phyloP scores from a whole-genome alignment of 1,284 basidiomycete genomes.

The Exobasidium rhododendri region DNA sequence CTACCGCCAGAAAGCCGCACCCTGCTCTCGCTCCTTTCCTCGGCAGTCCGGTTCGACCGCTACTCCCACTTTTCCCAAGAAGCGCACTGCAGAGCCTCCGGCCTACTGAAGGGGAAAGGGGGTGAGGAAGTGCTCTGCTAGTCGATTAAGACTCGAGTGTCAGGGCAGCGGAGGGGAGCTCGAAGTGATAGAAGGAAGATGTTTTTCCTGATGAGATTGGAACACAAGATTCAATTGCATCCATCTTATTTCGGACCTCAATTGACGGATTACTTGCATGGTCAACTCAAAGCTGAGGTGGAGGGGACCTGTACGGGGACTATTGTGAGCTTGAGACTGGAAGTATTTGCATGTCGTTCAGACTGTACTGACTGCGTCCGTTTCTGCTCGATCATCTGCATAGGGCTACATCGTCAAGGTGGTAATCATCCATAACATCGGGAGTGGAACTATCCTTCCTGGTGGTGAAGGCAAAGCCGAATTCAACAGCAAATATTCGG shows the following conservation, averaged over 20 bases:
- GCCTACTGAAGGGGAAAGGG: too few species aligned
- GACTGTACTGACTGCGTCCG: too few species aligned
- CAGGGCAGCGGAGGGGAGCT: too few species aligned
- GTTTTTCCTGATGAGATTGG: conserved; percentile 69
- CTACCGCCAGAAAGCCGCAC: too few species aligned
- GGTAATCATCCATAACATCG: conserved; percentile 60
- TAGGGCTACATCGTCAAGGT: conserved; percentile 86
- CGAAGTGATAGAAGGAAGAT: too few species aligned
- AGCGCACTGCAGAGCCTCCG: too few species aligned
- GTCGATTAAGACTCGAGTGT: too few species aligned
- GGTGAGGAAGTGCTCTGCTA: too few species aligned
- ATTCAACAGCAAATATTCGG: conserved; percentile 60
- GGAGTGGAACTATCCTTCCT: conserved; percentile 69
- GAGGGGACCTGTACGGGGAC: conserved; percentile 95
- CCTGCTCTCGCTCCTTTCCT: too few species aligned
- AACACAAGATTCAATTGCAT: conserved; percentile 90
- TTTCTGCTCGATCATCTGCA: background rate
- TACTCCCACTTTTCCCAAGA: too few species aligned
- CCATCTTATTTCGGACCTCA: conserved; percentile 96
- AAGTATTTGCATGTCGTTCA: too few species aligned
- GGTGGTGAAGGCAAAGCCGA: conserved; percentile 84
- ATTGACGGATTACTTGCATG: conserved; percentile 86
- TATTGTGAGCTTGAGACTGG: conserved; percentile 68
- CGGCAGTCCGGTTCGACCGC: too few species aligned
- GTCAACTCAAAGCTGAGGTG: conserved; percentile 90